Percentiles rank a stretch among this genome's conserved stretches.
phyloP scores from a whole-genome alignment of 2,329 filamentous ascomycete species.

The Neoscytalidium dimidiatum region DNA sequence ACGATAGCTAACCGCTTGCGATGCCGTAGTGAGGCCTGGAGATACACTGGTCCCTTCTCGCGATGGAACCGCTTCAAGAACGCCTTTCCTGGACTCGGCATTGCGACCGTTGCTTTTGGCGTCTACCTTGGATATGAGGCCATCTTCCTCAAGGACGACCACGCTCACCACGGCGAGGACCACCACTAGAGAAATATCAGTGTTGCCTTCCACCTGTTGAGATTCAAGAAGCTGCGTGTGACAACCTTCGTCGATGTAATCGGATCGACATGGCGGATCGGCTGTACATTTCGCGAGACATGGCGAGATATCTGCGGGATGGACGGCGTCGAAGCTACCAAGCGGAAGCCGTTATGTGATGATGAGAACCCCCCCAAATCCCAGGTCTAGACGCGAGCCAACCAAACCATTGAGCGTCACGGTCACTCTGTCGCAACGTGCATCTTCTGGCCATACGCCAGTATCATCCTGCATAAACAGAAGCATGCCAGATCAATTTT shows the following conservation, averaged over 20 bases:
- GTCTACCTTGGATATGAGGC: constrained; percentile 89
- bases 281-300: constrained; percentile 3
- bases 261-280: background rate
- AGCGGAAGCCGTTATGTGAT: background rate
- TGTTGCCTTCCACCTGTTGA: background rate
- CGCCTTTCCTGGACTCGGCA: constrained; percentile 87
- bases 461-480: too few relatives aligned
- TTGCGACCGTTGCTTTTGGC: constrained; percentile 86
- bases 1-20: background rate
- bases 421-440: too few relatives aligned
- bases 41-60: constrained; percentile 86
- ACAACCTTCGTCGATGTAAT: background rate
- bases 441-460: too few relatives aligned
- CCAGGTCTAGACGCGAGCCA: too few relatives aligned
- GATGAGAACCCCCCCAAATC: background rate
- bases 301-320: background rate
- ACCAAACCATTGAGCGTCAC: too few relatives aligned
- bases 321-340: background rate
- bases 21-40: constrained; percentile 79
- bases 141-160: constrained; percentile 73
- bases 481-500: too few relatives aligned
- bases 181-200: constrained; percentile 24
- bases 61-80: constrained; percentile 86
- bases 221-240: background rate
- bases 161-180: constrained; percentile 32